Evolutionary conservation across 2,329 filamentous ascomycete species (phyloP), one percentile per base, ranked within the genome.

Genomic region (Decorospora gaudefroyi): DNA sequence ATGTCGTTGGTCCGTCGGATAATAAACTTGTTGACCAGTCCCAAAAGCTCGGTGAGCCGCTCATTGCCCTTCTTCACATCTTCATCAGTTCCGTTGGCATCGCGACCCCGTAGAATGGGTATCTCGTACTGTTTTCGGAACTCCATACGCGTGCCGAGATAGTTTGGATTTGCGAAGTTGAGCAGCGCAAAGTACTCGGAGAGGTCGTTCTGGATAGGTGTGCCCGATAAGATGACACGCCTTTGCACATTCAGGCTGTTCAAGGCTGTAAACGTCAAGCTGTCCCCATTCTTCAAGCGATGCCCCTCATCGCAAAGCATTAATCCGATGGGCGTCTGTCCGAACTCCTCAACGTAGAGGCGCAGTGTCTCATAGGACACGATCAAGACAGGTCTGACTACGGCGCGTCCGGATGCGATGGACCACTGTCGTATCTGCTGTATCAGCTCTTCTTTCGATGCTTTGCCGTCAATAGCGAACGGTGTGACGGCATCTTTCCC

Each of bases 1-100:
- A 99, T 95, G 65, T 99, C 93, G 78, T 99, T 99, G 3, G 92
- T 96, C 45, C 93, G 85, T 47, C 93, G 87, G 61, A 99, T 99
- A 68, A 99, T 95, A 73, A 99, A 99, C 64, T 95, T 96, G 75
- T 97, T 99, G 65, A 99, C 93, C 30, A 95, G 76, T 2, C 78
- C 77, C 3, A 96, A 82, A 10, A 99, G 80, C 62, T 96, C 92
- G 3, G 79, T 77, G 13, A 96, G 81, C 38, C 90, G 85, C 60
- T 91, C 86, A 55, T 96, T 88, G 6, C 93, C 93, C 55, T 85
- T 87, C 66, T 89, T 78, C 21, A 88, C 82, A 39, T 96, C 90
- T 29, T 81, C 80, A 53, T 96, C 90, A 3, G 87, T 86, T 4
- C 91, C 93, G 57, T 87, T 88, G 10, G 93, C 90, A 71, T 99